Evolutionary conservation across 2,329 filamentous ascomycete species (phyloP).

Genomic region (Pleurostoma richardsiae): DNA sequence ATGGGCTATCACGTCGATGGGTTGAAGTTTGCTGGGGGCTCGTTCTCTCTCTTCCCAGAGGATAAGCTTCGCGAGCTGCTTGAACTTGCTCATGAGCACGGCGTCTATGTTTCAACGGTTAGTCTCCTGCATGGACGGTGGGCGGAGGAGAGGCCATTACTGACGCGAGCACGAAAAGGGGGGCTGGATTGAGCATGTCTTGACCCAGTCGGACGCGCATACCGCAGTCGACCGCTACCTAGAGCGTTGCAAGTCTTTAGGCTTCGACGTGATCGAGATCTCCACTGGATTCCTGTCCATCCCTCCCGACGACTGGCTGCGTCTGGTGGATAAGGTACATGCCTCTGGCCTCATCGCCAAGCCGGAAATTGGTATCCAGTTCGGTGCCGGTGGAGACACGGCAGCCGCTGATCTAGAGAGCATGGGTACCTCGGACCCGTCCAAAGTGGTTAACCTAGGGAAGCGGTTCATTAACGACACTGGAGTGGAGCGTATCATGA

Average conservation of each 20-base stretch:
- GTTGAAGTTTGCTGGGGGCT: slow-evolving; percentile 49
- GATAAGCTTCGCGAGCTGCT: slow-evolving; percentile 37
- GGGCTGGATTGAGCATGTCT: slow-evolving; percentile 49
- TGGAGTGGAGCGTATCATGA: slow-evolving; percentile 52
- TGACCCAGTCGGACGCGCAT: slow-evolving; percentile 38
- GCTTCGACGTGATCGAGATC: slow-evolving; percentile 50
- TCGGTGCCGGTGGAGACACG: slow-evolving; percentile 51
- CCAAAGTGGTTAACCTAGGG: slow-evolving; percentile 42
- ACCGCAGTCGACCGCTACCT: slow-evolving; percentile 46
- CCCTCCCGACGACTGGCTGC: slow-evolving; percentile 47
- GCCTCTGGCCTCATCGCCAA: slow-evolving; percentile 43
- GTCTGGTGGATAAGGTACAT: slow-evolving; percentile 40
- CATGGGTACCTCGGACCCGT: slow-evolving; percentile 42
- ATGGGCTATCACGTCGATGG: slow-evolving; percentile 51
- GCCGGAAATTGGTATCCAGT: slow-evolving; percentile 51
- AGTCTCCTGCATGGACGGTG: background rate
- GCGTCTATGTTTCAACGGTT: slow-evolving; percentile 48
- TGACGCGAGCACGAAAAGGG: slow-evolving; percentile 27
- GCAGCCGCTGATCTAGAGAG: slow-evolving; percentile 36
- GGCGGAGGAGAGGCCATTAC: background rate
- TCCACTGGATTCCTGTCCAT: slow-evolving; percentile 49
- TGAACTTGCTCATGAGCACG: slow-evolving; percentile 41
- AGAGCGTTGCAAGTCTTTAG: slow-evolving; percentile 43
- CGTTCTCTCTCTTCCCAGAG: slow-evolving; percentile 45
- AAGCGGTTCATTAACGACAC: slow-evolving; percentile 42